Percentiles rank a stretch among this genome's conserved stretches.
Conservation (phyloP, 2,329 filamentous ascomycete species). For the Endocalyx cinctus region DNA sequence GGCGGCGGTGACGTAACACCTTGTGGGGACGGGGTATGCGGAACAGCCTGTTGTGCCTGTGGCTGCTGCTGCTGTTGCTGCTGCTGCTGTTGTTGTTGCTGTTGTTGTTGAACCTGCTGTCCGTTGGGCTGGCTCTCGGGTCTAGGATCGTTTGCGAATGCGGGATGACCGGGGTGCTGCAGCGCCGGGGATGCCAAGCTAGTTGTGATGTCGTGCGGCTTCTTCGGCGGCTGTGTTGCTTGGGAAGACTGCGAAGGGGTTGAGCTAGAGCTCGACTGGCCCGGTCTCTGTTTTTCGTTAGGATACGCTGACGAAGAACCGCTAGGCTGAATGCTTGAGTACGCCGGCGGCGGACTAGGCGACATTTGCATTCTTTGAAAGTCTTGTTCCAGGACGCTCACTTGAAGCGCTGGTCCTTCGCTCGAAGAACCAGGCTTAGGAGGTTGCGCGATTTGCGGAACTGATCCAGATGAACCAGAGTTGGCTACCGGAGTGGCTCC, state of each 20-base stretch:
- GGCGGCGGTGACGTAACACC: slow-evolving; percentile 82
- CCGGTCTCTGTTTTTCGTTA: slow-evolving; percentile 67
- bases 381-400: slow-evolving; percentile 78
- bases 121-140: slow-evolving; percentile 42
- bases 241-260: slow-evolving; percentile 22
- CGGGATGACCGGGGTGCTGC: slow-evolving; percentile 70
- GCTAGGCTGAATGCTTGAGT: slow-evolving; percentile 67
- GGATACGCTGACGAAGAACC: slow-evolving; percentile 58
- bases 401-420: slow-evolving; percentile 39
- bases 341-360: slow-evolving; percentile 89
- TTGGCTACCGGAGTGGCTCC: slow-evolving; percentile 67
- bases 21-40: slow-evolving; percentile 41
- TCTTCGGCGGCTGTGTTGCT: slow-evolving; percentile 28
- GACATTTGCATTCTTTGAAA: slow-evolving; percentile 75
- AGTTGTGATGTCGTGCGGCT: slow-evolving; percentile 22
- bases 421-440: slow-evolving; percentile 23
- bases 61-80: too few relatives aligned
- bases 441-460: slow-evolving; percentile 35
- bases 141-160: slow-evolving; percentile 80
- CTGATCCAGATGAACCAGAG: slow-evolving; percentile 42
- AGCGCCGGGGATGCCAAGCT: slow-evolving; percentile 42
- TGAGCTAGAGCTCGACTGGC: slow-evolving; percentile 21
- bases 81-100: too few relatives aligned
- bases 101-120: slow-evolving; percentile 42
- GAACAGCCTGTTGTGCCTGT: too few relatives aligned